Evolutionary conservation across 805 yeast genomes (phyloP), one percentile per base, ranked within the genome.

Genomic region (Pichia thaimueangensis): DNA sequence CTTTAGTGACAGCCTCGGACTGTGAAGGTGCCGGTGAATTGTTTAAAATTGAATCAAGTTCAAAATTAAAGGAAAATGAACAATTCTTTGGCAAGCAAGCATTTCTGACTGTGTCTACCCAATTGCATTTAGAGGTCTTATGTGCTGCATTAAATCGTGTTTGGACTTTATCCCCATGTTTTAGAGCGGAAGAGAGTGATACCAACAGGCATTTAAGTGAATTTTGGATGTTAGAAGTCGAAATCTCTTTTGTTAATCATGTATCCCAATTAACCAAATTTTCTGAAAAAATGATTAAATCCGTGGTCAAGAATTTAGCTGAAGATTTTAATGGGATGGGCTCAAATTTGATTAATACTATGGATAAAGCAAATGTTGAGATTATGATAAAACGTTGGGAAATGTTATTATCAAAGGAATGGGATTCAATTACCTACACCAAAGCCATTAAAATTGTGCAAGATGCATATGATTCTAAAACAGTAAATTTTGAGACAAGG

Each of bases 11-110:
- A 0, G 70, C 86, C 10, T 78, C 94, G 1, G 98, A 93, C 59
- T 91, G 97, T 58, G 99, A 93, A 64, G 97, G 98, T 15, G 97
- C 95, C 3, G 97, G 97, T 5, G 97, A 93, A 57, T 75, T 85
- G 47, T 93, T 93, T 51, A 65, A 64, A 35, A 64, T 89, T 10
- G 68, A 63, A 37, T 50, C 73, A 2, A 57, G 55, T 5, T 50
- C 62, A 17, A 48, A 58, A 22, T 42, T 45, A 12, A 34, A 11
- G 2, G 47, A 45, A 35, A 39, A 38, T 42, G 64, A 46, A 49
- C 47, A 17, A 45, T 86, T 85, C 54, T 86, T 84, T 55, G 86
- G 82, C 1, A 74, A 74, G 45, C 69, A 73, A 3, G 74, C 91
- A 0, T 86, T 72, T 51, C 65, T 93, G 43, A 84, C 97, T 0